These are phyloP conservation scores for Alternaria viburni DNA, from an alignment of 2,329 filamentous ascomycete genomes.

Conservation along the genomic window DNA sequence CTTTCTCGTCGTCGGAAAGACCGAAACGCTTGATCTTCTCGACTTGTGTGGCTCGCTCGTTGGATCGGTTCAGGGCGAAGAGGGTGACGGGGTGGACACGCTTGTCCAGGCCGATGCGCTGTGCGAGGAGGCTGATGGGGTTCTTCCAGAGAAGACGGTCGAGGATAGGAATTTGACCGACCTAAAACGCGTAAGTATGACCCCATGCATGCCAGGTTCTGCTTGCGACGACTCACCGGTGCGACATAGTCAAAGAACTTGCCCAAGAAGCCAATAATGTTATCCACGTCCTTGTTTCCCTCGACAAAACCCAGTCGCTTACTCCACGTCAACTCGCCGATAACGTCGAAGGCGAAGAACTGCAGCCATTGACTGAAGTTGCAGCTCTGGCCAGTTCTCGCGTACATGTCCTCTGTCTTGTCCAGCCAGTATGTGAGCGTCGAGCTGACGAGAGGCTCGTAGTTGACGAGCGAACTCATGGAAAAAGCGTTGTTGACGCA, in stretches of 20 bases:
- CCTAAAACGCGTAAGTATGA: constrained; percentile 47
- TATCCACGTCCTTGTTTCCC: constrained; percentile 75
- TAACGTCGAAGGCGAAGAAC: constrained; percentile 83
- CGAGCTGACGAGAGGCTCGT: constrained; percentile 80
- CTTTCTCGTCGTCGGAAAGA: constrained; percentile 38
- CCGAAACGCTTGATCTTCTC: constrained; percentile 55
- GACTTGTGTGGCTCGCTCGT: constrained; percentile 65
- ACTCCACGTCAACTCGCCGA: constrained; percentile 77
- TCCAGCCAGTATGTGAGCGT: constrained; percentile 74
- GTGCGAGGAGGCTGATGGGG: constrained; percentile 71
- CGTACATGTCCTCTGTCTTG: constrained; percentile 53
- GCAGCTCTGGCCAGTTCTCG: constrained; percentile 55
- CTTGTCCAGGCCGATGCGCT: constrained; percentile 70
- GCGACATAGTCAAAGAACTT: constrained; percentile 74
- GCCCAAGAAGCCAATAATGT: constrained; percentile 70
- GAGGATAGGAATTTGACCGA: constrained; percentile 77
- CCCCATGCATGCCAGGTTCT: neutral
- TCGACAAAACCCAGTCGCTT: constrained; percentile 79
- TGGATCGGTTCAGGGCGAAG: constrained; percentile 73
- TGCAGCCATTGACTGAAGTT: constrained; percentile 77
- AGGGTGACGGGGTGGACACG: constrained; percentile 73
- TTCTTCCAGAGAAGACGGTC: constrained; percentile 77
- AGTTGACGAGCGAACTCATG: constrained; percentile 78
- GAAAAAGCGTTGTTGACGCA: constrained; percentile 79
- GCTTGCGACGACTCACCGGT: constrained; percentile 58